Evolutionary conservation across 2,329 filamentous ascomycete genomes (phyloP), one percentile per base, ranked within the genome.

Genomic region (Orbilia brochopaga): DNA sequence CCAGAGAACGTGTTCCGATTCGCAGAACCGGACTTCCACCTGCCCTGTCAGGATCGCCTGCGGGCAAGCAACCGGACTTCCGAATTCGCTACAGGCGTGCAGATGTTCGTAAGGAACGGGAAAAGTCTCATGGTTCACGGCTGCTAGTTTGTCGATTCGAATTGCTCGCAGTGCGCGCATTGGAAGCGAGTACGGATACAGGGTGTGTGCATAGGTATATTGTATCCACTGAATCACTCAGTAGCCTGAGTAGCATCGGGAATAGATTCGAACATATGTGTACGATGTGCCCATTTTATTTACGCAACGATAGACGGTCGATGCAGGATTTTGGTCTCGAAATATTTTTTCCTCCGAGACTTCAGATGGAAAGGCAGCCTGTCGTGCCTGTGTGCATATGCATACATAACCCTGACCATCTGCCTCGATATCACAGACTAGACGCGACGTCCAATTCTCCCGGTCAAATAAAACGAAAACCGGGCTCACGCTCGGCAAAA

Each of bases 1-100:
- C 66, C 64, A 10, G 53, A 70, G 58, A 63, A 54, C 58, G 59
- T 40, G 66, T 70, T 70, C 66, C 66, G 66, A 70, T 70, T 70
- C 66, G 66, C 40, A 70, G 66, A 70, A 70, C 66, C 59, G 59
- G 59, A 64, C 58, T 59, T 62, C 27, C 54, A 51, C 57, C 57
- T 69, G 40, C 42, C 57, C 44, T 62, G 58, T 70, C 55, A 51
- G 66, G 66, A 64, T 60, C 59, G n/a, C n/a, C n/a, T n/a, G n/a
- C 62, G 61, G 65, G 57, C 57, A 21, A 21, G 3, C 15, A 11
- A 19, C 44, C n/a, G 44, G 19, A 17, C 44, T 48, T 48, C 44
- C 44, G 44, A 48, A 48, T 48, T 19, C 19, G 44, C 44, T 48
- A 8, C 44, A 23, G 27, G 27, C 27, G 27, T 32, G 8, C 8